A percentile compares a stretch with the other conserved stretches of the same genome.
phyloP scores from a whole-genome alignment of 1,284 basidiomycete genomes.

The Austroboletus novae-zelandiae region DNA sequence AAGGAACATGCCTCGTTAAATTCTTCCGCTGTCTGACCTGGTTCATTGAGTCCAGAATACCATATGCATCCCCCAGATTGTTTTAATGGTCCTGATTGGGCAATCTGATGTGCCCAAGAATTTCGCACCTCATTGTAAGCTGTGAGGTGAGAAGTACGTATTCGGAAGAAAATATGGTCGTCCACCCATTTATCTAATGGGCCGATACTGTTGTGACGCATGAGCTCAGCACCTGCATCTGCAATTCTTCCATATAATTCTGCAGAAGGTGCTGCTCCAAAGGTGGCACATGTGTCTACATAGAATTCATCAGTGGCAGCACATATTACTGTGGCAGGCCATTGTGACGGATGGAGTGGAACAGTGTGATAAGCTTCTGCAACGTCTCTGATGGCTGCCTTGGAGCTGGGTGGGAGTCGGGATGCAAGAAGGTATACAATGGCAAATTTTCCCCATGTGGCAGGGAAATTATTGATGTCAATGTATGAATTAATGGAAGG shows the following conservation, averaged over 20 bases:
- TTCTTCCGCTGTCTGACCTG: too few species aligned
- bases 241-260: conserved; percentile 34
- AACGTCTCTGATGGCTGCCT: not conserved
- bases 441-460: conserved; percentile 1
- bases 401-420: not conserved
- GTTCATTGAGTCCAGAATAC: conserved; percentile 1
- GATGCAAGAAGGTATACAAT: not conserved
- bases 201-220: fast-evolving
- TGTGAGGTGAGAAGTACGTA: not conserved
- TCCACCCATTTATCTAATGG: conserved; percentile 6
- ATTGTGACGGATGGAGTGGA: not conserved
- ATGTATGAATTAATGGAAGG: not conserved
- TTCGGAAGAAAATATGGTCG: conserved; percentile 1
- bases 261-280: conserved; percentile 28
- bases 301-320: fast-evolving
- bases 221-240: conserved; percentile 23
- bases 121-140: not conserved
- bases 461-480: not conserved
- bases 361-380: conserved; percentile 1
- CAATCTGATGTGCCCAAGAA: not conserved
- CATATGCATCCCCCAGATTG: not conserved
- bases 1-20: not conserved
- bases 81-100: not conserved
- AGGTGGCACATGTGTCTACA: conserved; percentile 1
- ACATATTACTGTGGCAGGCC: not conserved